A percentile compares a stretch with the other conserved stretches of the same genome.
Evolutionary conservation across 2,329 filamentous ascomycete genomes (phyloP).

Genomic region (Apiospora sp.): DNA sequence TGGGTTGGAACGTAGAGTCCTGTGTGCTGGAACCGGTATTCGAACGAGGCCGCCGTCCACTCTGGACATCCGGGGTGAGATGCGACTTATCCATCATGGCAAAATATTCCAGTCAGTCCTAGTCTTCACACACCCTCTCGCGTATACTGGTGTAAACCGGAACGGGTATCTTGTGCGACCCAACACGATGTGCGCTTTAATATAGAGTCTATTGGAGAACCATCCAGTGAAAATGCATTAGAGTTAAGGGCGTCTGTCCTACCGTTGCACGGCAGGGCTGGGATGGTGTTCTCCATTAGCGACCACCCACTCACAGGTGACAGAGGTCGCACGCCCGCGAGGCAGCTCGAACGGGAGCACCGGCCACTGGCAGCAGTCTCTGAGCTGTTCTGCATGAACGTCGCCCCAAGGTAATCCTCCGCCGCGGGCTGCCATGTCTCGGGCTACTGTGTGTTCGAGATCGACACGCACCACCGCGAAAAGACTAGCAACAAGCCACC

Average conservation of each 20-base stretch:
- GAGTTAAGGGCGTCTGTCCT: not conserved
- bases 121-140: not conserved
- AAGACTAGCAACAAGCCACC: slow-evolving; percentile 1
- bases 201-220: not conserved
- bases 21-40: slow-evolving; percentile 21
- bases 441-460: not conserved
- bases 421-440: slow-evolving; percentile 7
- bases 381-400: not conserved
- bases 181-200: slow-evolving; percentile 1
- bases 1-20: slow-evolving; percentile 23
- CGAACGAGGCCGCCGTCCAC: slow-evolving; percentile 16
- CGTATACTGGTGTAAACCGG: not conserved
- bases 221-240: not conserved
- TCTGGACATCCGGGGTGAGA: slow-evolving; percentile 28
- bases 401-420: not conserved
- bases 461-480: not conserved
- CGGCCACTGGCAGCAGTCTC: not conserved
- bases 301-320: not conserved
- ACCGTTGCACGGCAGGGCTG: not conserved
- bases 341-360: not conserved
- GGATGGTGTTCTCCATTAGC: not conserved
- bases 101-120: not conserved
- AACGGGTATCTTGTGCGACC: not conserved
- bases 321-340: not conserved
- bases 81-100: slow-evolving; percentile 34